Conservation (phyloP, 371 early-diverging fungal genomes). For the Entomophthora muscae region DNA sequence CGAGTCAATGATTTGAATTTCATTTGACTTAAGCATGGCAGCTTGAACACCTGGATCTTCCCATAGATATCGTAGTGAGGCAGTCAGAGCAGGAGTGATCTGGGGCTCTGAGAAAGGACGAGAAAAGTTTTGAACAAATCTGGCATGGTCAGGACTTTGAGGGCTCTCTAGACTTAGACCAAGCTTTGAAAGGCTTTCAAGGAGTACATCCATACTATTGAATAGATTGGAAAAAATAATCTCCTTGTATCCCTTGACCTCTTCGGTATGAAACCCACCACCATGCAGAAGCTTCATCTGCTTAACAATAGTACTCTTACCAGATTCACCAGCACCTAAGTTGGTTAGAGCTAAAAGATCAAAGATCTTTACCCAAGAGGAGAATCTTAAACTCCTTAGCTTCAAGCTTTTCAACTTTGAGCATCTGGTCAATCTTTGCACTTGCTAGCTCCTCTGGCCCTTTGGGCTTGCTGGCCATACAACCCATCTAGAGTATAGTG, state of each 20-base stretch:
- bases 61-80: slow-evolving; percentile 64
- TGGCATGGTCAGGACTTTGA: slow-evolving; percentile 22
- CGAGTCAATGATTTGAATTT: slow-evolving; percentile 76
- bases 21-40: slow-evolving; percentile 49
- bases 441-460: not conserved
- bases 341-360: not conserved
- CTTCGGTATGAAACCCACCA: slow-evolving; percentile 68
- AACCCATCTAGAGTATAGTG: slow-evolving; percentile 2
- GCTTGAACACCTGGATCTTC: slow-evolving; percentile 52
- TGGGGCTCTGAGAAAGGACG: slow-evolving; percentile 34
- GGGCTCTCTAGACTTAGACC: slow-evolving; percentile 38
- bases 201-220: slow-evolving; percentile 74
- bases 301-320: slow-evolving; percentile 89
- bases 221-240: slow-evolving; percentile 81
- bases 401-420: not conserved
- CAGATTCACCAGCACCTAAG: slow-evolving; percentile 90
- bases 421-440: slow-evolving; percentile 3
- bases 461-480: slow-evolving; percentile 1
- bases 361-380: slow-evolving; percentile 40
- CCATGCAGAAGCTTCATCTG: slow-evolving; percentile 94
- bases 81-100: slow-evolving; percentile 22
- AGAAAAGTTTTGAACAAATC: slow-evolving; percentile 13
- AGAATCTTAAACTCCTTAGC: slow-evolving; percentile 69
- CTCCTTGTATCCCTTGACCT: slow-evolving; percentile 72
- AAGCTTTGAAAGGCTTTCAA: slow-evolving; percentile 71